A percentile compares a stretch with the other conserved stretches of the same genome.
Conservation (phyloP, 2,329 filamentous ascomycete genomes). For the Thielaviopsis populi region DNA sequence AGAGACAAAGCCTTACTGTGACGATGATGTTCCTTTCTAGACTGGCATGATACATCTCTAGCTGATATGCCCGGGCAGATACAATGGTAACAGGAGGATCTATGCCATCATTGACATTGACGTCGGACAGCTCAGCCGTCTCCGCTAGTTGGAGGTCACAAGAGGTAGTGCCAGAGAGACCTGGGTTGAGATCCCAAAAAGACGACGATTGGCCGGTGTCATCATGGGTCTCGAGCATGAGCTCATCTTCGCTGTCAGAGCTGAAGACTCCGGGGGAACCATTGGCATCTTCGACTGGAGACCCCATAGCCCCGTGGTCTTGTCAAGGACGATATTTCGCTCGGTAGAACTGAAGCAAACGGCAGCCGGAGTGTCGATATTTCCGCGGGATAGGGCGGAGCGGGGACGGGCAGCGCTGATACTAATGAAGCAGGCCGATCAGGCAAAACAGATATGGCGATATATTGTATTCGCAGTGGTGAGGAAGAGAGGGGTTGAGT, state of each 20-base stretch:
- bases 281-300: neutral
- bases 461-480: neutral
- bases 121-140: neutral
- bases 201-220: neutral
- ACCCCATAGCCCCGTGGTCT: neutral
- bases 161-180: neutral
- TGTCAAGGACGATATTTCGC: no score
- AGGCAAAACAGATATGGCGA: neutral
- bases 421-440: neutral
- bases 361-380: neutral
- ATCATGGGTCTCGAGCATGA: neutral
- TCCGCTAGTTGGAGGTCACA: neutral
- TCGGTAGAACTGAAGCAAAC: neutral
- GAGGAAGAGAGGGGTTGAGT: neutral
- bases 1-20: constrained; percentile 34
- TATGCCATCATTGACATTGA: neutral
- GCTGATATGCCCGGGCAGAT: constrained; percentile 48
- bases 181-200: no score
- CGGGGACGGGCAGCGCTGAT: neutral
- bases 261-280: neutral
- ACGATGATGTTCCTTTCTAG: constrained; percentile 56
- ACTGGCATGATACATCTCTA: constrained; percentile 61
- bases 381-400: neutral
- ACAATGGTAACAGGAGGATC: constrained; percentile 21
- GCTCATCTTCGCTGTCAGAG: neutral